These are phyloP conservation scores for Kwoniella dendrophila DNA, from an alignment of 768 basidiomycete species.

Conservation along the genomic window DNA sequence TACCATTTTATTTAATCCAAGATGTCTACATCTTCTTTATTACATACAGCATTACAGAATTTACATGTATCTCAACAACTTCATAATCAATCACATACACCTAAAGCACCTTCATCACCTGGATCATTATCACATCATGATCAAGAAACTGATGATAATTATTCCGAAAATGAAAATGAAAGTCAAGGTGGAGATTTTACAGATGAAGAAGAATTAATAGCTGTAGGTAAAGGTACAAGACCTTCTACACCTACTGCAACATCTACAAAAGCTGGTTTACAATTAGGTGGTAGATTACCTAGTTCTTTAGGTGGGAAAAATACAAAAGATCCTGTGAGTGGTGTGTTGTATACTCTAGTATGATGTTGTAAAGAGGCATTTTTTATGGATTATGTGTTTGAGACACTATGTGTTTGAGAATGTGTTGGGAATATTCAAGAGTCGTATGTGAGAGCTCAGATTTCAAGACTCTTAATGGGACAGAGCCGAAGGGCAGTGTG, in stretches of 20 bases:
- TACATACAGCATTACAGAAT: constrained; percentile 54
- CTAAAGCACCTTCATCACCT: constrained; percentile 23
- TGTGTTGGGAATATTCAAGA: too few species aligned
- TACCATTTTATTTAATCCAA: too few species aligned
- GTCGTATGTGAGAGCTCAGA: too few species aligned
- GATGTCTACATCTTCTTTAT: constrained; percentile 48
- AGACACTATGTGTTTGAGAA: background rate
- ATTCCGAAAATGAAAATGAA: too few species aligned
- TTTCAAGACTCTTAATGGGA: too few species aligned
- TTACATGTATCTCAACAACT: constrained; percentile 49
- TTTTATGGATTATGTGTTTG: background rate
- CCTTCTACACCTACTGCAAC: constrained; percentile 44
- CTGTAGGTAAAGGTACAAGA: constrained; percentile 49
- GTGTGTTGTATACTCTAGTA: background rate
- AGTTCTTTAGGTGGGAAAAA: constrained; percentile 27
- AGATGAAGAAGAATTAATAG: constrained; percentile 46
- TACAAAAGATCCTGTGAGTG: constrained; percentile 51
- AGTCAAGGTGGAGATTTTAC: too few species aligned
- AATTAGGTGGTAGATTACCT: constrained; percentile 27
- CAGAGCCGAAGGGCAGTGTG: too few species aligned
- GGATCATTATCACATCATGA: constrained; percentile 16
- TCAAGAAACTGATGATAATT: background rate
- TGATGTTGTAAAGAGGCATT: background rate
- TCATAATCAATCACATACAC: constrained; percentile 30
- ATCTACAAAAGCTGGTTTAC: constrained; percentile 25